Base-by-base conservation (phyloP, 129 eudicot species). In the Arctium minus region DNA sequence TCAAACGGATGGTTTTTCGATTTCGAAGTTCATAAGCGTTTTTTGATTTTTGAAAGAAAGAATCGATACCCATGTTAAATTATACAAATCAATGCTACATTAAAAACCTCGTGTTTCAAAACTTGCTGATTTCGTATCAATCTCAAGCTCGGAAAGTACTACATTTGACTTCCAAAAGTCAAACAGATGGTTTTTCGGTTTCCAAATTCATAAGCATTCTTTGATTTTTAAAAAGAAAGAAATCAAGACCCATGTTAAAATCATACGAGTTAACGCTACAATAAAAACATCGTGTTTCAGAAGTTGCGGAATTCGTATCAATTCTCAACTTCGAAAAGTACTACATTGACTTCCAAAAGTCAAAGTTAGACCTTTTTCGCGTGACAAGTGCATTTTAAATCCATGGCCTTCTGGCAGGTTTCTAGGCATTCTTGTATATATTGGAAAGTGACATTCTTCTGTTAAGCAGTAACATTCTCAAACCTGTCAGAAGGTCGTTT, bases 1-100 rank as follows among this genome's bases (percentile, higher is more conserved):
- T 75, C 79, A 82, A 81, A 82, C 42, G 56, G 7, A 33, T 6
- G 40, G 84, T 69, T 56, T 17, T n/a, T 10, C 5, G 67, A 56
- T 56, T 56, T 5, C 67, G 67, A 17, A 56, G n/a, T 56, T 56
- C 9, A 5, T 17, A 56, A 17, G 29, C 67, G 27, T 13, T 22
- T 8, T 27, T 12, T 8, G 27, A 31, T 48, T 5, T 48, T 80
- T 46, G 4, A 44, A 79, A 44, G 69, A 44, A 44, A 44, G 69
- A 79, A 31, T 27, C 2, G 7, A 44, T 70, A 48, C 46, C 42
- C 67, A 17, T 1, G 29, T 56, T 56, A 56, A 56, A 56, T n/a
- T 17, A 17, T 17, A 17, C 22, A n/a, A 56, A 56, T n/a, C 67
- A 56, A 56, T n/a, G 29, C 67, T 17, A 17, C 29, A 17, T n/a